Percentiles rank a stretch among this genome's conserved stretches.
Conservation (phyloP, 176 grass and related monocot genomes). For the Miscanthus lutarioriparius region DNA sequence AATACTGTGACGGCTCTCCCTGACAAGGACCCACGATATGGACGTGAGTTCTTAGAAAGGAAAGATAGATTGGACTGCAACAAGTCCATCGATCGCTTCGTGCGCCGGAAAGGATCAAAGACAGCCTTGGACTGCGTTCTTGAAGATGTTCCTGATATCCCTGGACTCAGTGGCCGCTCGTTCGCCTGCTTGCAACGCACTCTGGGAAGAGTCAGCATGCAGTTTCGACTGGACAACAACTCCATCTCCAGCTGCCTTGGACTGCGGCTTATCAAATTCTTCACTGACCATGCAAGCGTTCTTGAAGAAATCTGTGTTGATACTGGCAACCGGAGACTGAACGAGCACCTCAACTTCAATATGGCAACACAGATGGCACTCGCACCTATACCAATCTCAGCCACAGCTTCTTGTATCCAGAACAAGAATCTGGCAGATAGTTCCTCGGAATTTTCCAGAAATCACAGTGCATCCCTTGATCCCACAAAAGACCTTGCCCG, state of each 20-base stretch:
- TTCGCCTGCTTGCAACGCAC: background rate
- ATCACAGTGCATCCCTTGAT: background rate
- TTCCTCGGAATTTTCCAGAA: background rate
- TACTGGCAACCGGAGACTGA: background rate
- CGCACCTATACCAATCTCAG: no score
- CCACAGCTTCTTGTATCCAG: no score
- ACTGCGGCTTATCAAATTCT: constrained; percentile 5
- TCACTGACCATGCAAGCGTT: background rate
- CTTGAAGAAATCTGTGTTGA: background rate
- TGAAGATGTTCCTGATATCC: background rate
- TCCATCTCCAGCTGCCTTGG: background rate
- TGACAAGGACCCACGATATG: background rate
- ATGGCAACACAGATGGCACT: background rate
- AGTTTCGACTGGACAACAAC: background rate
- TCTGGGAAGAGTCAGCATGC: background rate
- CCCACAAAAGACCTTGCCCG: no score
- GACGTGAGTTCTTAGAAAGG: background rate
- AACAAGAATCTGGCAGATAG: background rate
- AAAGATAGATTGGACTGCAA: background rate
- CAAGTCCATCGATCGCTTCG: background rate
- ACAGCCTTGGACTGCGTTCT: background rate
- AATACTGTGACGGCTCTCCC: background rate
- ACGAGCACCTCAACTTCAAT: background rate
- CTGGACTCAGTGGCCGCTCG: background rate
- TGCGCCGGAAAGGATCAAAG: background rate